Evolutionary conservation across 1,284 basidiomycete genomes (phyloP), one percentile per base, ranked within the genome.

Genomic region (Boletus sp.): DNA sequence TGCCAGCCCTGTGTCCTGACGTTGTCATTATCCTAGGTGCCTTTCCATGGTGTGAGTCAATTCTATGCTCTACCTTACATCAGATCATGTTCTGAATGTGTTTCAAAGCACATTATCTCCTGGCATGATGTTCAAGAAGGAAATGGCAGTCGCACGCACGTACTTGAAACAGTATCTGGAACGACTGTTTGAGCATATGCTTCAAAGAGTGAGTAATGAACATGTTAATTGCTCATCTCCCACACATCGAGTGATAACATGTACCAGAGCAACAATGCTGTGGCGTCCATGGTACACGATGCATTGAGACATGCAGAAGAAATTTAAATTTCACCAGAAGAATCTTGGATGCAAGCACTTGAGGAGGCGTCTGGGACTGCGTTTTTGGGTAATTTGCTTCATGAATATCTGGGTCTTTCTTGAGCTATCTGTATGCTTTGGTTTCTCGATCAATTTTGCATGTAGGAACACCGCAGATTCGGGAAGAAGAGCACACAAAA

Each of bases 391-490:
- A 55, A n/a, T n/a, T 74, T 96, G 93, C 56, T 75, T 79, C 19
- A 94, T 40, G 80, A 97, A 98, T 7, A 87, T 76, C 69, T 80
- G 83, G 2, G 88, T 89, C 77, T 91, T 93, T 62, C 82, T 76
- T 33, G 59, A 76, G 40, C 75, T 80, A 61, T 63, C 71, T 13
- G 54, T 78, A 31, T 72, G 76, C 63, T 66, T 77, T 57, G 68
- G 81, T 10, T 65, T 78, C 65, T 85, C 81, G 7, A 74, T 73
- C 28, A 73, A 81, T 74, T 84, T 84, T 9, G 86, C 89, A 55
- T 82, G 80, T 56, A 88, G 59, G 81, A 95, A 98, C 33, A 91
- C 81, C 47, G 84, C 80, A 23, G 88, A 91, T 78, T 98, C 96
- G 2, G 97, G 97, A 0, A 98, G 78, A 31, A 86, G 43, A 0